Percentiles rank a stretch among this genome's conserved stretches.
phyloP scores from a whole-genome alignment of 345 rosid genomes.

The Gossypium stocksii region DNA sequence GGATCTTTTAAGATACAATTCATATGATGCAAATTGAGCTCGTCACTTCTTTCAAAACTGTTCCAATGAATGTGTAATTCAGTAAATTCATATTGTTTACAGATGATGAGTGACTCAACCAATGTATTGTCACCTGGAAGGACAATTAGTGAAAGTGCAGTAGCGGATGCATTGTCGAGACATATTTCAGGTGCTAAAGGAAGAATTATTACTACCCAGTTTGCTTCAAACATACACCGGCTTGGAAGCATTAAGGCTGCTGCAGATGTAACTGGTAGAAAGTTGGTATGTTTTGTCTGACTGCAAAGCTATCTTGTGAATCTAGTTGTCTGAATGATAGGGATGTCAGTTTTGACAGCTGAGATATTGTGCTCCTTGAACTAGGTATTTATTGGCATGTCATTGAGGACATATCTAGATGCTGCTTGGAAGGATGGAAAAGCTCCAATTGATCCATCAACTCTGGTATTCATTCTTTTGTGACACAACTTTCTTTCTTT shows the following conservation, averaged over 20 bases:
- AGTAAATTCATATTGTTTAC: slow-evolving; percentile 15
- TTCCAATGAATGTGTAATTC: neutral
- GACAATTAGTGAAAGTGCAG: slow-evolving; percentile 79
- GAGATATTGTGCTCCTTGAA: slow-evolving; percentile 8
- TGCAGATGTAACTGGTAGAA: slow-evolving; percentile 88
- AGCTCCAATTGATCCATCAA: slow-evolving; percentile 93
- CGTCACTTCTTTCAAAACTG: neutral
- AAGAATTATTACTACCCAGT: slow-evolving; percentile 93
- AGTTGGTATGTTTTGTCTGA: slow-evolving; percentile 52
- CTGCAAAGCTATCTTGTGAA: neutral
- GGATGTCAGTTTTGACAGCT: slow-evolving; percentile 1
- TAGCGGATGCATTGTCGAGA: slow-evolving; percentile 76
- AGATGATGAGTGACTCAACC: slow-evolving; percentile 99
- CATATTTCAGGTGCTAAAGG: slow-evolving; percentile 81
- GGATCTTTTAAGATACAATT: slow-evolving; percentile 1
- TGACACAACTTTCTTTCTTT: neutral
- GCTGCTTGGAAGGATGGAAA: slow-evolving; percentile 99
- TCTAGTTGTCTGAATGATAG: neutral
- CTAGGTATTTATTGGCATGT: slow-evolving; percentile 97
- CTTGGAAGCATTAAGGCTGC: slow-evolving; percentile 98
- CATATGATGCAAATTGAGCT: slow-evolving; percentile 13
- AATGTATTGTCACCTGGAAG: slow-evolving; percentile 95
- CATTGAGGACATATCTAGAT: slow-evolving; percentile 88
- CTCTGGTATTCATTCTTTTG: slow-evolving; percentile 49
- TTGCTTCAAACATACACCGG: slow-evolving; percentile 94